phyloP scores from a whole-genome alignment of 805 yeast genomes.

The Saccharomycopsis amapae region DNA sequence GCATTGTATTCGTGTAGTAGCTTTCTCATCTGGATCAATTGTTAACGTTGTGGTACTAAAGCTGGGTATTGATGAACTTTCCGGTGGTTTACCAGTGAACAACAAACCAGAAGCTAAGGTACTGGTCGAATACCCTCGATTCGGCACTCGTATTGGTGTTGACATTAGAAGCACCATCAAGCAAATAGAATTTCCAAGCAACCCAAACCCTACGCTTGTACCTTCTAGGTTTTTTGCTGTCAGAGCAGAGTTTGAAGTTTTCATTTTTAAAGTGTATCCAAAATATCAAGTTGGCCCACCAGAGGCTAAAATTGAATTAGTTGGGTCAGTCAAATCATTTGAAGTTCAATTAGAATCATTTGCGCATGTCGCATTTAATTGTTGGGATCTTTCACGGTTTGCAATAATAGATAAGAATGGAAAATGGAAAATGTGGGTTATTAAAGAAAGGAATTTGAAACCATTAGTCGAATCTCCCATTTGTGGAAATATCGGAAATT shows the following conservation, averaged over 20 bases:
- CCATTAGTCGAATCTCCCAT: neutral
- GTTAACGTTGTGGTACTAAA: neutral
- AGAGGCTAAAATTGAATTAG: slow-evolving; percentile 22
- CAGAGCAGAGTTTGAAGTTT: slow-evolving; percentile 33
- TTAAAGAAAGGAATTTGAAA: slow-evolving; percentile 9
- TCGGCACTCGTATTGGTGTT: slow-evolving; percentile 21
- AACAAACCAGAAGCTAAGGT: neutral
- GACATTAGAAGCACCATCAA: slow-evolving; percentile 34
- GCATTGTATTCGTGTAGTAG: slow-evolving; percentile 9
- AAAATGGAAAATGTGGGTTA: slow-evolving; percentile 38
- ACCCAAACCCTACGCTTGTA: slow-evolving; percentile 15
- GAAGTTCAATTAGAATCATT: slow-evolving; percentile 28
- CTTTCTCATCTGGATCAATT: slow-evolving; percentile 3
- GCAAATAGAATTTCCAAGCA: slow-evolving; percentile 32
- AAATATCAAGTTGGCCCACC: slow-evolving; percentile 14
- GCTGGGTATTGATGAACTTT: slow-evolving; percentile 1
- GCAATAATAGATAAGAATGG: slow-evolving; percentile 47
- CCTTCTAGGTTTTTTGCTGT: slow-evolving; percentile 22
- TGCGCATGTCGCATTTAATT: slow-evolving; percentile 41
- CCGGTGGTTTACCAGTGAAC: neutral
- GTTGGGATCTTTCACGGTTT: slow-evolving; percentile 33
- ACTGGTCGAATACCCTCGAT: slow-evolving; percentile 11
- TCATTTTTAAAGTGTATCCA: slow-evolving; percentile 29
- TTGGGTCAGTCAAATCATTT: slow-evolving; percentile 25
- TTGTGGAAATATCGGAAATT: slow-evolving; percentile 33